Base-by-base conservation (phyloP, 139 green algal species). In the Pleodorina starrii region DNA sequence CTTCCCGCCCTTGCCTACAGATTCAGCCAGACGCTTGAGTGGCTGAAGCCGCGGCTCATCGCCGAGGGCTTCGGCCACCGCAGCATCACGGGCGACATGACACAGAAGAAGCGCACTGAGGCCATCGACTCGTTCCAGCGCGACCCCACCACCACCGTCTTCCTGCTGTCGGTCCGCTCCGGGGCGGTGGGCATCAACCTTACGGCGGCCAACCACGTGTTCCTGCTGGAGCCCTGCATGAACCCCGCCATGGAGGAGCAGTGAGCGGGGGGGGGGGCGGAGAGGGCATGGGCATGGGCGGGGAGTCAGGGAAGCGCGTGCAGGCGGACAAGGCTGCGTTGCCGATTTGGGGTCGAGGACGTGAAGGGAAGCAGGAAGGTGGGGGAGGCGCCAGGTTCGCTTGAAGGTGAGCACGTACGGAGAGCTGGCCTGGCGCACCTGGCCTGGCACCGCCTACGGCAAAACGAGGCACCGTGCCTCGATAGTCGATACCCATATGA, bases 181-280 rank as follows among this genome's bases (percentile, higher is more conserved):
- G 84, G 84, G 17, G 84, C 84, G 0, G 69, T 82, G 29, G 84
- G 94, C 92, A 96, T 96, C 93, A 95, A 97, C 93, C 92, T 97
- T 0, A 97, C 95, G 9, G 92, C 93, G 32, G 95, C 96, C 71
- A 93, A 84, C 50, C 85, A 81, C 82, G 48, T 84, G 6, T 84
- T 84, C 32, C 76, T 84, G 71, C 86, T 97, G 72, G 96, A 98
- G 92, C 96, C 96, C 10, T 92, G 90, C 77, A 72, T 97, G 32
- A 98, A 98, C 93, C 96, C 95, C 0, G 95, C 96, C 6, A 90
- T 97, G 78, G 96, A 98, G 91, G 94, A 96, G 71, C 95, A 96
- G 81, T 85, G 77, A 85, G 77, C 63, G 43, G n/a, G n/a, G n/a
- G n/a, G n/a, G n/a, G n/a, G n/a, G n/a, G n/a, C n/a, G n/a, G n/a